Evolutionary conservation across 305 asterid genomes (phyloP).

Genomic region (Andrographis paniculata): DNA sequence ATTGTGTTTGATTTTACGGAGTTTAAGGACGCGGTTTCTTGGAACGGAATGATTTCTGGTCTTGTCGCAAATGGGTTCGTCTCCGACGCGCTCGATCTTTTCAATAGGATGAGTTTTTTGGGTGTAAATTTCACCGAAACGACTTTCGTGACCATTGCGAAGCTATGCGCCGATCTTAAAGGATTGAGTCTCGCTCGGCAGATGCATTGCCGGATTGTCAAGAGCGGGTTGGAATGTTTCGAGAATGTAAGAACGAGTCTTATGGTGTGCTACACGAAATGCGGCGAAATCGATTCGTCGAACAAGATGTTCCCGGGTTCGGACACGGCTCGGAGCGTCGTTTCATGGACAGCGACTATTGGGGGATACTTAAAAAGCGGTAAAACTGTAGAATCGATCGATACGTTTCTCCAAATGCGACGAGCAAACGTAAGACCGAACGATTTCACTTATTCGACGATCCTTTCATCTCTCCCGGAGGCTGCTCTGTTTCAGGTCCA

Average conservation of each 20-base stretch:
- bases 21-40: slow-evolving; percentile 55
- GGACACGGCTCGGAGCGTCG: slow-evolving; percentile 47
- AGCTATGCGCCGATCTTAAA: slow-evolving; percentile 62
- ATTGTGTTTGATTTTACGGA: slow-evolving; percentile 44
- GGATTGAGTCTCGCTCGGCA: slow-evolving; percentile 55
- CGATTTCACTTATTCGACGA: slow-evolving; percentile 74
- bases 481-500: slow-evolving; percentile 58
- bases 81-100: slow-evolving; percentile 54
- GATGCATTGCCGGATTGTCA: slow-evolving; percentile 53
- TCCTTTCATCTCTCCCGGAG: slow-evolving; percentile 52
- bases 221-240: slow-evolving; percentile 42
- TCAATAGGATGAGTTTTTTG: slow-evolving; percentile 50
- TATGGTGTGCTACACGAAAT: slow-evolving; percentile 71
- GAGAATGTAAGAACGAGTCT: slow-evolving; percentile 57
- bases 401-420: slow-evolving; percentile 61
- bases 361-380: slow-evolving; percentile 70
- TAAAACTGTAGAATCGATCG: slow-evolving; percentile 37
- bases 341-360: slow-evolving; percentile 87
- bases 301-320: slow-evolving; percentile 41
- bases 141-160: slow-evolving; percentile 44
- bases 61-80: slow-evolving; percentile 57
- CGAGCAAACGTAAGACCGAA: slow-evolving; percentile 55
- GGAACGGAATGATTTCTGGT: slow-evolving; percentile 95
- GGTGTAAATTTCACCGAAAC: slow-evolving; percentile 48
- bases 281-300: slow-evolving; percentile 62